Evolutionary conservation across 2,329 filamentous ascomycete genomes (phyloP).

Genomic region (Verticillium albo-atrum): DNA sequence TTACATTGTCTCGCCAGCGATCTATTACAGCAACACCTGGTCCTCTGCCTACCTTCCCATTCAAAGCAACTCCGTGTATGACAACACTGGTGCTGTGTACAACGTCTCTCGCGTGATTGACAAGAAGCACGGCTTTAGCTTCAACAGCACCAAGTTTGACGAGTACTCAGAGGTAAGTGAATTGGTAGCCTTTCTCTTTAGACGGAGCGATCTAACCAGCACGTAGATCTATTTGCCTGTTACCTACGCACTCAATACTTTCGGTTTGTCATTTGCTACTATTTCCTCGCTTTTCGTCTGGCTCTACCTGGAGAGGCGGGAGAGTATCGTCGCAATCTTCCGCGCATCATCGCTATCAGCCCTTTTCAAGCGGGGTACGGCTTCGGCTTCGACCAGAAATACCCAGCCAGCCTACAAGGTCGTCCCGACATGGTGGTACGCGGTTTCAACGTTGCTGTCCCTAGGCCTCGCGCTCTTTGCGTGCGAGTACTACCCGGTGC

Average conservation of each 20-base stretch:
- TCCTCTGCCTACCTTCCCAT: slow-evolving; percentile 48
- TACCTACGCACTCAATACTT: slow-evolving; percentile 40
- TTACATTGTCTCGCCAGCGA: slow-evolving; percentile 34
- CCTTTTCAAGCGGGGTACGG: background rate
- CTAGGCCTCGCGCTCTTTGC: slow-evolving; percentile 22
- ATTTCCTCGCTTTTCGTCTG: slow-evolving; percentile 33
- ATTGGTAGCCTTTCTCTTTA: background rate
- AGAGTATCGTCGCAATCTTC: slow-evolving; percentile 11
- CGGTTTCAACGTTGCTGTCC: slow-evolving; percentile 9
- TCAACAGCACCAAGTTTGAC: slow-evolving; percentile 44
- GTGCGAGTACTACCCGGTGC: slow-evolving; percentile 23
- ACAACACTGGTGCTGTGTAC: slow-evolving; percentile 45
- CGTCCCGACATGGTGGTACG: slow-evolving; percentile 22
- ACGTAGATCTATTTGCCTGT: slow-evolving; percentile 37
- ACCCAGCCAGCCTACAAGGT: slow-evolving; percentile 13
- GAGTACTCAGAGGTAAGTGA: slow-evolving; percentile 43
- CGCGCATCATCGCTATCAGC: slow-evolving; percentile 1
- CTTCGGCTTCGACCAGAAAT: background rate
- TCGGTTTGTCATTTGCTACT: slow-evolving; percentile 48
- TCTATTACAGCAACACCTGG: slow-evolving; percentile 46
- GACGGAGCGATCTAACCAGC: background rate
- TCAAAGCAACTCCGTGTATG: slow-evolving; percentile 46
- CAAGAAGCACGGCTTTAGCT: slow-evolving; percentile 29
- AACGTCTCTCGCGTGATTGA: slow-evolving; percentile 43
- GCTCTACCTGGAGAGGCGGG: slow-evolving; percentile 23